Base-by-base conservation (phyloP, 2,329 filamentous ascomycete genomes). In the Penicillium olsonii region DNA sequence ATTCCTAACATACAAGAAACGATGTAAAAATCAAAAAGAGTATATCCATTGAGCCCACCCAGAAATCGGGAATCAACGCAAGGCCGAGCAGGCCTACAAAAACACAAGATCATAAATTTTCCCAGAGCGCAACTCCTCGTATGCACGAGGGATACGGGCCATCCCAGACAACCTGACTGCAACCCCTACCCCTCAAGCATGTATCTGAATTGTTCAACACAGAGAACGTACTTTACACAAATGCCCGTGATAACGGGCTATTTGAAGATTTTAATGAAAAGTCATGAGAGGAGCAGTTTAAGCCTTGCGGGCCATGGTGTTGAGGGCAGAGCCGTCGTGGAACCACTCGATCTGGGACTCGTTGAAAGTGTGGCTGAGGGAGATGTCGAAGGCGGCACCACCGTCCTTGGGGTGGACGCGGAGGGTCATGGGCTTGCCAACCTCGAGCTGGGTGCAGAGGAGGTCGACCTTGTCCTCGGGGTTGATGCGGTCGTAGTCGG, bases 271-370 rank as follows among this genome's bases (percentile, higher is more conserved):
- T 50, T 45, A 45, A 37, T 39, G 20, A 42, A 22, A 41, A 49
- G 42, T 41, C 52, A 42, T 50, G 43, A 19, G 37, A 31, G 15
- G 17, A 17, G 39, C 45, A 55, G 31, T 62, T 67, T 71, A 71
- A 46, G 64, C 51, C 55, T 71, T 69, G 85, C 94, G 95, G 62
- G 92, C 92, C 92, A 99, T 99, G 65, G 92, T 96, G 85, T 99
- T 99, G 61, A 99, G 82, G 48, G 94, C 94, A 68, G 87, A 92
- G 62, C 94, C 94, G 75, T 97, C 95, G 83, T 91, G 92, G 84
- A 99, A 99, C 94, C 94, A 99, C 79, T 96, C 88, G 57, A 99
- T 87, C 81, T 99, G 94, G 64, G 88, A 85, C 73, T 90, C 90
- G 83, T 99, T 99, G 87, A 96, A 99, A 60, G 94, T 99, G 80